Conservation (phyloP, 1,284 basidiomycete species). For the Tetrapyrgos nigripes region DNA sequence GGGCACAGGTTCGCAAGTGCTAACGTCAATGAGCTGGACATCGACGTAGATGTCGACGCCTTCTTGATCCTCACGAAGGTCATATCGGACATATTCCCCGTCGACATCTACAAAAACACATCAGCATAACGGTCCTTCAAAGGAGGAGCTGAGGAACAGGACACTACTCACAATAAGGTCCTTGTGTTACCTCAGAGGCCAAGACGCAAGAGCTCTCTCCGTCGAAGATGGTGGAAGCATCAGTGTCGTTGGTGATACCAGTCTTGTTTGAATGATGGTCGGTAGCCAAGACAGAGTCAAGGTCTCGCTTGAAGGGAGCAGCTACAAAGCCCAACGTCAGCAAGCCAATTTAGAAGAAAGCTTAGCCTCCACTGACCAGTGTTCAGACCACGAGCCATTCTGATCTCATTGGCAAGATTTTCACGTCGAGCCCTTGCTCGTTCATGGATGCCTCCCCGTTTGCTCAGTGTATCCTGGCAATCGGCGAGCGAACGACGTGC, state of each 20-base stretch:
- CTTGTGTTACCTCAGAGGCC: slow-evolving; percentile 22
- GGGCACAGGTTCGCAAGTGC: slow-evolving; percentile 46
- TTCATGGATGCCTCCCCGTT: slow-evolving; percentile 19
- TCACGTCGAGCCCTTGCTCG: slow-evolving; percentile 10
- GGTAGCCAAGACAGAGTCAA: slow-evolving; percentile 17
- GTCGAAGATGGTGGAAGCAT: slow-evolving; percentile 18
- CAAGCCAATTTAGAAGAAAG: neutral
- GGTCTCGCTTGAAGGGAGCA: slow-evolving; percentile 17
- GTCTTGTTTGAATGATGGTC: slow-evolving; percentile 22
- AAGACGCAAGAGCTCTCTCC: slow-evolving; percentile 24
- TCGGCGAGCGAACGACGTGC: slow-evolving; percentile 16
- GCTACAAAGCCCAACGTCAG: neutral
- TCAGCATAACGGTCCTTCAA: neutral
- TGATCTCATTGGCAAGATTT: slow-evolving; percentile 2
- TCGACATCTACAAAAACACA: slow-evolving; percentile 14
- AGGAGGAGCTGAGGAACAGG: neutral
- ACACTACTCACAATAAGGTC: slow-evolving; percentile 21
- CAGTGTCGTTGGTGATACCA: slow-evolving; percentile 18
- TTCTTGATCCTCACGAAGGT: slow-evolving; percentile 23
- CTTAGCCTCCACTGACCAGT: neutral
- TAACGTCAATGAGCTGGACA: slow-evolving; percentile 55
- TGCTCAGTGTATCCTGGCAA: slow-evolving; percentile 15
- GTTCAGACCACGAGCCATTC: slow-evolving; percentile 1
- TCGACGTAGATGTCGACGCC: slow-evolving; percentile 49
- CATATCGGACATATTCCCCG: slow-evolving; percentile 25